Conservation (phyloP, 108 stramenopile genomes). For the Aurantiochytrium sp. region DNA sequence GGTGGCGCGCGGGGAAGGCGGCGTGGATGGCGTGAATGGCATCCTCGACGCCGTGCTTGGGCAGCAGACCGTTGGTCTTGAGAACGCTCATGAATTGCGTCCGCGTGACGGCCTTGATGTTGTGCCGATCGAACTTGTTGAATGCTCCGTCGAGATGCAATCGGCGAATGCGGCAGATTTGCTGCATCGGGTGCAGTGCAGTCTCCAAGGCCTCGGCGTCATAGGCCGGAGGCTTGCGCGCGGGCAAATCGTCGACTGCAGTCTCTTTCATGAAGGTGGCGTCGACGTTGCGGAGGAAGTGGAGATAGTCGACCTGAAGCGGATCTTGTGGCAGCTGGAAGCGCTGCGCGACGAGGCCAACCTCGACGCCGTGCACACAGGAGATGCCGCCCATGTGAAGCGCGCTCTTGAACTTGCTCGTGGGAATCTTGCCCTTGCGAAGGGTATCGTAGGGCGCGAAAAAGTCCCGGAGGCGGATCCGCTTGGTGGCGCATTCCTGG, state of each 20-base stretch:
- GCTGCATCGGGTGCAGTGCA: neutral
- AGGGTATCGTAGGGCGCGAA: neutral
- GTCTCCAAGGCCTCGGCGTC: neutral
- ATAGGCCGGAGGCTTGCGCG: neutral
- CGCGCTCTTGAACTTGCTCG: slow-evolving; percentile 10
- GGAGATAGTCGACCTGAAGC: neutral
- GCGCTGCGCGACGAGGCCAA: neutral
- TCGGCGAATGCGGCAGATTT: neutral
- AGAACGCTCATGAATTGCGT: neutral
- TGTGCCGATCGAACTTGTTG: neutral
- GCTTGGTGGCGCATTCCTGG: neutral
- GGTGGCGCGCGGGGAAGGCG: neutral
- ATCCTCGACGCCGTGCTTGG: neutral
- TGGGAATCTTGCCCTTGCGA: neutral
- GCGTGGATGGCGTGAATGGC: neutral
- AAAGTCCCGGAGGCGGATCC: neutral
- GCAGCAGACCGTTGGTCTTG: neutral
- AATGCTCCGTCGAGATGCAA: neutral
- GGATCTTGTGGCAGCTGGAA: neutral
- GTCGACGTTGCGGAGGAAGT: neutral
- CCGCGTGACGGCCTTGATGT: neutral
- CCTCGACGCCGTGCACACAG: neutral
- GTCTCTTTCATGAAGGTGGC: neutral
- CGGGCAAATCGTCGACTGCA: too few relatives aligned
- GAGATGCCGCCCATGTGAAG: neutral